Percentiles rank a stretch among this genome's conserved stretches.
Conservation (phyloP, 805 yeast species). For the Starmerella etchellsii region DNA sequence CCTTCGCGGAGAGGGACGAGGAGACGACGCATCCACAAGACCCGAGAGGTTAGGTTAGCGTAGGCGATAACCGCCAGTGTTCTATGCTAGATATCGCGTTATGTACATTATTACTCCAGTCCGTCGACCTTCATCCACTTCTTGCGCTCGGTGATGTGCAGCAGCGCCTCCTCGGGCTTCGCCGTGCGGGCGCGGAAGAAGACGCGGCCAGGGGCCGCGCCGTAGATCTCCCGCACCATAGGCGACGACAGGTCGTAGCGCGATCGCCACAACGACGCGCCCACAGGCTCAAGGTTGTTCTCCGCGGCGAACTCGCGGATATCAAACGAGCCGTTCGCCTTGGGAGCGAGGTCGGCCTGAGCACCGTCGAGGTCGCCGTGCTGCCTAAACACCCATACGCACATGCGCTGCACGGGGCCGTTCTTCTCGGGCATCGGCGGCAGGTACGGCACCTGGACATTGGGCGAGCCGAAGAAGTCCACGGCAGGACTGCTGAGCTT, state of each 20-base stretch:
- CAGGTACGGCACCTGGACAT: conserved; percentile 43
- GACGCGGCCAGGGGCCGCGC: conserved; percentile 62
- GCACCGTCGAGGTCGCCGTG: conserved; percentile 19
- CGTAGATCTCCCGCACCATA: conserved; percentile 55
- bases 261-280: conserved; percentile 87
- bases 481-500: conserved; percentile 46
- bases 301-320: conserved; percentile 52
- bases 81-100: no score
- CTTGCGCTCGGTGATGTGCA: conserved; percentile 20
- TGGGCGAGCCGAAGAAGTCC: conserved; percentile 26
- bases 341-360: conserved; percentile 8
- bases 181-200: conserved; percentile 29
- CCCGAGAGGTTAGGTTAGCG: no score
- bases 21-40: no score
- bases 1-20: no score
- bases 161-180: conserved; percentile 22
- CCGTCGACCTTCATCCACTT: conserved; percentile 19
- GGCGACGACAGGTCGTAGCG: conserved; percentile 59
- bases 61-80: no score
- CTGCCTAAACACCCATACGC: conserved; percentile 87
- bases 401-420: conserved; percentile 65
- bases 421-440: conserved; percentile 90
- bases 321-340: conserved; percentile 36
- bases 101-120: not conserved
- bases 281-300: conserved; percentile 57